Percentiles rank a stretch among this genome's conserved stretches.
Conservation (phyloP, 1,139 yeast species). For the Sugiyamaella xylanicola region DNA sequence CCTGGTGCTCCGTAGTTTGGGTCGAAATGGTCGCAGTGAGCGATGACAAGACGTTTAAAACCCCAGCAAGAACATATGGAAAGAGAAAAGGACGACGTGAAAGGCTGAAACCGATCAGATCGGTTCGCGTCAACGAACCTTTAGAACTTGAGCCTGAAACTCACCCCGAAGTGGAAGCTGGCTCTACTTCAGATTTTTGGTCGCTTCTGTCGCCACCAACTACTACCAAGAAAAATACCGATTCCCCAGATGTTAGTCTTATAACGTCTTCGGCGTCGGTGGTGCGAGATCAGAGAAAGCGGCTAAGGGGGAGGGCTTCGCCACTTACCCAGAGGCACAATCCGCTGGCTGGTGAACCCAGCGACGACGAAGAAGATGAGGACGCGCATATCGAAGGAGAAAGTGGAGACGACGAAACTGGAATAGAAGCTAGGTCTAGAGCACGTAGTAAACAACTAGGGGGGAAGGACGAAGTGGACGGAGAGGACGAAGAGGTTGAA, state of each 20-base stretch:
- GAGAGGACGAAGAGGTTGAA: neutral
- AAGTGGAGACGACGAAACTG: neutral
- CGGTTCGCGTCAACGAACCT: neutral
- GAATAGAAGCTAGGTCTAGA: too few species aligned
- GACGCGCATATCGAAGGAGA: neutral
- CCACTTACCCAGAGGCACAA: constrained; percentile 7
- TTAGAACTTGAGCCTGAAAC: neutral
- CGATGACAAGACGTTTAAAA: neutral
- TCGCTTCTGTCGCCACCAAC: constrained; percentile 1
- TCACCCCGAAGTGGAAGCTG: neutral
- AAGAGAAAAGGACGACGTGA: neutral
- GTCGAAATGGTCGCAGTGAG: neutral
- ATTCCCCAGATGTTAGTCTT: neutral
- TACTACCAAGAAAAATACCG: neutral
- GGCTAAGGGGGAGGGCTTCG: constrained; percentile 1
- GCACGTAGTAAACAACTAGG: too few species aligned
- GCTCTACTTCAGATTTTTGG: neutral
- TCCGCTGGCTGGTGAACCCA: neutral
- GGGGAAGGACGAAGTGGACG: too few species aligned
- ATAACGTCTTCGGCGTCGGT: constrained; percentile 7
- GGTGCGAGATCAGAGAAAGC: constrained; percentile 3
- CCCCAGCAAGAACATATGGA: constrained; percentile 14
- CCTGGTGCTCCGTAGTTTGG: too few species aligned
- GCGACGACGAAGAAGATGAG: constrained; percentile 6
- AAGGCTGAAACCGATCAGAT: neutral